A percentile compares a stretch with the other conserved stretches of the same genome.
These are phyloP conservation scores for Boletellus sp. DNA, from an alignment of 768 basidiomycete genomes.

Conservation along the genomic window DNA sequence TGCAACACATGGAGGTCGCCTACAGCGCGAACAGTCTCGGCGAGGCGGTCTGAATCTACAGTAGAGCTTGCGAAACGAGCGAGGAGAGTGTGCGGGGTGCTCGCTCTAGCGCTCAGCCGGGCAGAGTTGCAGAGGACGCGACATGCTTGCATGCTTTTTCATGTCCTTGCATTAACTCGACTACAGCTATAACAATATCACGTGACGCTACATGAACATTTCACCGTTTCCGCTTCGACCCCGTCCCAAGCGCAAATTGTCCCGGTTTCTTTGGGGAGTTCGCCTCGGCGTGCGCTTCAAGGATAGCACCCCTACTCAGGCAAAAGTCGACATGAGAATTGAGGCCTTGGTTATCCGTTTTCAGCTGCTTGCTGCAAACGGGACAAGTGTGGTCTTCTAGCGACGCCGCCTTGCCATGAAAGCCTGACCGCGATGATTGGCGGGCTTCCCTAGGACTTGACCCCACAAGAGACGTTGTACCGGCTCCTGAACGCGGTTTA, in stretches of 20 bases:
- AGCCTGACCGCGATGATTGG: conserved; percentile 10
- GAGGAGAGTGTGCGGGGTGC: too few species aligned
- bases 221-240: conserved; percentile 18
- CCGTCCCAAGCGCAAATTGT: background rate
- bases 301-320: conserved; percentile 72
- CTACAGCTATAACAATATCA: conserved; percentile 3
- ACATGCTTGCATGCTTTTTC: conserved; percentile 28
- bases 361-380: conserved; percentile 58
- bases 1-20: background rate
- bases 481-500: conserved; percentile 14
- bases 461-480: background rate
- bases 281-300: conserved; percentile 53
- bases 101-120: background rate
- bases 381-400: conserved; percentile 55
- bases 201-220: conserved; percentile 13
- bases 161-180: background rate
- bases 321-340: conserved; percentile 92
- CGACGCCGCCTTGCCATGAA: conserved; percentile 7
- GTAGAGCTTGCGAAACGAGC: background rate
- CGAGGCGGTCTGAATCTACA: background rate
- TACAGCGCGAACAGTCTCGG: background rate
- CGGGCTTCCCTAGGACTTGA: background rate
- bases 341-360: conserved; percentile 70
- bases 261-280: conserved; percentile 17
- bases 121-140: conserved; percentile 11